A percentile compares a stretch with the other conserved stretches of the same genome.
phyloP scores from a whole-genome alignment of 2,329 filamentous ascomycete species.

The Coniochaeta hoffmannii region DNA sequence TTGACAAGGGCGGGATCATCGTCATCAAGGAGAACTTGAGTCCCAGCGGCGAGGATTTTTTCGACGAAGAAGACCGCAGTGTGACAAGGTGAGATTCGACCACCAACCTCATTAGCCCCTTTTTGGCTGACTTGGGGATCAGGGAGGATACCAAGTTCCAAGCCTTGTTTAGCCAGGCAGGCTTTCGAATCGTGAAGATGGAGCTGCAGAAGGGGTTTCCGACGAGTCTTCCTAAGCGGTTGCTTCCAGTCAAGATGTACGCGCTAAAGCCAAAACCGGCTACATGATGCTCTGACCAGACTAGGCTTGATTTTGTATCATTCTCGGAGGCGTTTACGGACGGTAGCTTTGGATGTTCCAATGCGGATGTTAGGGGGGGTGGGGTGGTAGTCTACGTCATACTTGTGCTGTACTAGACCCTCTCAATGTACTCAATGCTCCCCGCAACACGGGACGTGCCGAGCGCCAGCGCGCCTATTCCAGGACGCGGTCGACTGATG shows the following conservation, averaged over 20 bases:
- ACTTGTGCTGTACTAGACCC: too few species aligned
- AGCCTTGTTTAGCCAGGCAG: constrained; percentile 60
- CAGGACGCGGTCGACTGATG: too few species aligned
- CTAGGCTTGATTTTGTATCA: too few species aligned
- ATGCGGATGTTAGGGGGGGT: too few species aligned
- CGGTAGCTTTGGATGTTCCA: too few species aligned
- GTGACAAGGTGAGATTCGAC: constrained; percentile 55
- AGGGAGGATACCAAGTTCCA: constrained; percentile 68
- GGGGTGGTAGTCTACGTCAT: too few species aligned
- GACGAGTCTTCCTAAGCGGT: constrained; percentile 36
- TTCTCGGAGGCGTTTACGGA: too few species aligned
- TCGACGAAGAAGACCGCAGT: constrained; percentile 67
- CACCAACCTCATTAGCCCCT: not conserved
- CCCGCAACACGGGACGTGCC: too few species aligned
- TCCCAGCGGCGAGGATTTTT: constrained; percentile 54
- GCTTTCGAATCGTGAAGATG: constrained; percentile 58
- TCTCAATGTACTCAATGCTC: too few species aligned
- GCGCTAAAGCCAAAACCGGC: constrained; percentile 68
- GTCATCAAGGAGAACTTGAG: constrained; percentile 76
- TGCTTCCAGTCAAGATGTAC: constrained; percentile 73
- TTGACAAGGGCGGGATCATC: constrained; percentile 43
- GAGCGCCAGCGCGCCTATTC: too few species aligned
- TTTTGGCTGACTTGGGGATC: not conserved
- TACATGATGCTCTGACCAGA: too few species aligned
- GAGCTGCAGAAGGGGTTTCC: constrained; percentile 70